Evolutionary conservation across 2,329 filamentous ascomycete genomes (phyloP).

Genomic region (Xylaria sp.): DNA sequence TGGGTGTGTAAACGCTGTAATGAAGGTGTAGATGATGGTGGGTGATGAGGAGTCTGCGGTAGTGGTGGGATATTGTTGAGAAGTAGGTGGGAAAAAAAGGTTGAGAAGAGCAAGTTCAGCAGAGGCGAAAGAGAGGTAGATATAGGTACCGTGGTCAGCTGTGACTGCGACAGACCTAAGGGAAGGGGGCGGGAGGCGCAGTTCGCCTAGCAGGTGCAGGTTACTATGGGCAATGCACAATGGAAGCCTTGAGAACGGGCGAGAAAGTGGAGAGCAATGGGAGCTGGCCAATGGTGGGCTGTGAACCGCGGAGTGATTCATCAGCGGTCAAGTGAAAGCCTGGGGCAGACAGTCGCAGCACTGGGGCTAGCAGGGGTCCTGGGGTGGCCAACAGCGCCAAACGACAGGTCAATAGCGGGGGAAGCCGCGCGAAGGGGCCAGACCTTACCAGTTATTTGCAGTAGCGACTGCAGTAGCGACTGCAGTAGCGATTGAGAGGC

Average conservation of each 20-base stretch:
- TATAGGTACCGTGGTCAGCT: conserved; percentile 23
- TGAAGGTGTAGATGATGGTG: conserved; percentile 24
- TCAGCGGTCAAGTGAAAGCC: conserved; percentile 25
- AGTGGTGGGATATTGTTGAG: conserved; percentile 13
- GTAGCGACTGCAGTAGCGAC: too few species aligned
- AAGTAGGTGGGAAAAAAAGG: conserved; percentile 23
- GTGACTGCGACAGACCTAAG: conserved; percentile 8
- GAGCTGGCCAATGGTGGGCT: conserved; percentile 32
- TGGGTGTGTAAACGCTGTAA: conserved; percentile 24
- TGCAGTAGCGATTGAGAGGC: not conserved
- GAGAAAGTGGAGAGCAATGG: conserved; percentile 23
- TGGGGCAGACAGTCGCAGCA: too few species aligned
- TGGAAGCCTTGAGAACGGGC: conserved; percentile 41
- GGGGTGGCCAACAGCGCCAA: conserved; percentile 15
- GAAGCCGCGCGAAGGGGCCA: conserved; percentile 41
- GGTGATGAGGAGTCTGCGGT: conserved; percentile 13
- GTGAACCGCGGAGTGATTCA: conserved; percentile 36
- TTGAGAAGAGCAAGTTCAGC: conserved; percentile 14
- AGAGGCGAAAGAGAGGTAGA: conserved; percentile 26
- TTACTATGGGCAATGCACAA: conserved; percentile 25
- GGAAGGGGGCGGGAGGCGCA: conserved; percentile 38
- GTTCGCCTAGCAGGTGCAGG: conserved; percentile 26
- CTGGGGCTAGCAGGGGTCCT: conserved; percentile 4
- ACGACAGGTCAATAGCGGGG: conserved; percentile 33
- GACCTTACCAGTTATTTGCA: conserved; percentile 22